Evolutionary conservation across 2,329 filamentous ascomycete genomes (phyloP).

Genomic region (Aureobasidium vineae): DNA sequence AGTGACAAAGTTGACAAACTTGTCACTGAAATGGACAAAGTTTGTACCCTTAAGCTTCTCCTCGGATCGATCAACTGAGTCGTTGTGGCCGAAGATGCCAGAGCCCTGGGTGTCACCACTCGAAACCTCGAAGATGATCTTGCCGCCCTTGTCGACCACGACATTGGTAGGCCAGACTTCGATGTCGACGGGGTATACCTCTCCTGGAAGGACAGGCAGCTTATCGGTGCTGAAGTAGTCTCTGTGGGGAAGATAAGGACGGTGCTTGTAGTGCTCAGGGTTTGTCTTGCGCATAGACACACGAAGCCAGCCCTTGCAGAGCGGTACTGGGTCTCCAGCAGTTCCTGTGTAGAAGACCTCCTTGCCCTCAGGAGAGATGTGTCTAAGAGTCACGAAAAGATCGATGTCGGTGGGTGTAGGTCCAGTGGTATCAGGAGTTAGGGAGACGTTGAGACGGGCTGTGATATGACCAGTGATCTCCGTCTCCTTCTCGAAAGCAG

Average conservation of each 20-base stretch:
- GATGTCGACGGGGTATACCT: slow-evolving; percentile 60
- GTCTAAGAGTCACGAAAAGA: slow-evolving; percentile 60
- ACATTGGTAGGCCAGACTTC: slow-evolving; percentile 67
- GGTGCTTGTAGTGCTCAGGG: slow-evolving; percentile 51
- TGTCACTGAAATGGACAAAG: slow-evolving; percentile 54
- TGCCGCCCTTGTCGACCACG: slow-evolving; percentile 52
- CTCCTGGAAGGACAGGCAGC: slow-evolving; percentile 53
- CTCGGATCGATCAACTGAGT: slow-evolving; percentile 49
- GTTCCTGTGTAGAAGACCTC: slow-evolving; percentile 66
- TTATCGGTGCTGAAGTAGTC: slow-evolving; percentile 60
- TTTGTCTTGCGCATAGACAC: slow-evolving; percentile 57
- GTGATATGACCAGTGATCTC: slow-evolving; percentile 67
- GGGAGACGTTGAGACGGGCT: slow-evolving; percentile 62
- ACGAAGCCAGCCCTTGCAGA: slow-evolving; percentile 64
- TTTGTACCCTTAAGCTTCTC: slow-evolving; percentile 51
- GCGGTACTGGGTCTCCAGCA: slow-evolving; percentile 61
- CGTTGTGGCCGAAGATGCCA: slow-evolving; percentile 57
- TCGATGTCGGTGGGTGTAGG: slow-evolving; percentile 57
- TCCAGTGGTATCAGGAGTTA: slow-evolving; percentile 42
- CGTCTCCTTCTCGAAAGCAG: slow-evolving; percentile 58
- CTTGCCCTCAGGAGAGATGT: slow-evolving; percentile 54
- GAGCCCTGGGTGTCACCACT: slow-evolving; percentile 60
- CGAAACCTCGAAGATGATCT: slow-evolving; percentile 56
- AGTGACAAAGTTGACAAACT: slow-evolving; percentile 52
- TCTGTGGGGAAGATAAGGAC: slow-evolving; percentile 56